These are phyloP conservation scores for Ophiocordyceps camponoti-saundersi DNA, from an alignment of 2,329 filamentous ascomycete species.

Conservation along the genomic window DNA sequence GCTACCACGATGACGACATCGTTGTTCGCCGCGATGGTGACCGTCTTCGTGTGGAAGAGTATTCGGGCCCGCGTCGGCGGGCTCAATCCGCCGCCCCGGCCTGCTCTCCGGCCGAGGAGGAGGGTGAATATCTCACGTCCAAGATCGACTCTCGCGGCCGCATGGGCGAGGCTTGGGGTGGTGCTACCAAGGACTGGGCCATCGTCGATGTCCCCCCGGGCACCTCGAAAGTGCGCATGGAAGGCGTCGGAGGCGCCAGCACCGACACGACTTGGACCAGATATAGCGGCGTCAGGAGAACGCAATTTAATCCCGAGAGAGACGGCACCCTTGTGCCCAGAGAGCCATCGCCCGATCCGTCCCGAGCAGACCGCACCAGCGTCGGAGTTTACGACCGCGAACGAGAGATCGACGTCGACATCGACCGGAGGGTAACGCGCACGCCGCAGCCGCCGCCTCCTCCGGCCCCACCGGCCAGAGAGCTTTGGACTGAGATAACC, in stretches of 20 bases:
- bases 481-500: constrained; percentile 94
- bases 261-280: constrained; percentile 66
- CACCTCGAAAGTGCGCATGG: constrained; percentile 67
- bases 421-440: constrained; percentile 29
- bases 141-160: constrained; percentile 43
- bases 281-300: constrained; percentile 61
- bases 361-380: constrained; percentile 23
- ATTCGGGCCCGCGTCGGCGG: constrained; percentile 24
- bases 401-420: constrained; percentile 32
- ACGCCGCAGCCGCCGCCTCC: constrained; percentile 15
- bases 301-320: constrained; percentile 56
- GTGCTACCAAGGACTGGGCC: constrained; percentile 60
- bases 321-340: constrained; percentile 23
- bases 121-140: constrained; percentile 42
- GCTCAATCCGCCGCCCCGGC: constrained; percentile 32
- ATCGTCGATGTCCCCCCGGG: constrained; percentile 75
- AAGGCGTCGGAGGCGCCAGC: constrained; percentile 56
- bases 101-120: constrained; percentile 31
- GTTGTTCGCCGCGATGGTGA: constrained; percentile 41
- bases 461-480: constrained; percentile 29
- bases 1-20: constrained; percentile 46
- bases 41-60: constrained; percentile 26
- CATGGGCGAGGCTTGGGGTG: constrained; percentile 57
- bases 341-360: constrained; percentile 11
- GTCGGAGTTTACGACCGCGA: constrained; percentile 29